phyloP scores from a whole-genome alignment of 768 basidiomycete species.

The Trametes meyenii region DNA sequence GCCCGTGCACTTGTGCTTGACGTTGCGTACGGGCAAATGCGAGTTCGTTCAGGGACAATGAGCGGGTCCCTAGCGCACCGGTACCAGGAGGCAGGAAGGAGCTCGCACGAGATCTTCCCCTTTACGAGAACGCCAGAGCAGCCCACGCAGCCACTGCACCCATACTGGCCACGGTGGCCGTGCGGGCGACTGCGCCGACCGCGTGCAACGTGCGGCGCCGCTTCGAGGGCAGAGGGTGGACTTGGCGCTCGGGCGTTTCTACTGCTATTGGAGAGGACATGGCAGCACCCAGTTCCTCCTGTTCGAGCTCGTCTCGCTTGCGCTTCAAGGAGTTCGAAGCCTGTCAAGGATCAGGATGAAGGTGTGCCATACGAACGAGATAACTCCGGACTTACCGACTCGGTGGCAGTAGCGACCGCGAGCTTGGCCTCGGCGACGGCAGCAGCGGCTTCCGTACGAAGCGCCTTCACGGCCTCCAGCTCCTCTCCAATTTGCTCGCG shows the following conservation, averaged over 20 bases:
- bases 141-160: slow-evolving; percentile 77
- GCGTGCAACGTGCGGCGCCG: slow-evolving; percentile 45
- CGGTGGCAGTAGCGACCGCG: slow-evolving; percentile 8
- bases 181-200: slow-evolving; percentile 51
- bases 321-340: slow-evolving; percentile 55
- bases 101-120: not conserved
- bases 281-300: slow-evolving; percentile 10
- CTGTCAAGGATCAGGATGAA: slow-evolving; percentile 12
- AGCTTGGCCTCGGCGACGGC: slow-evolving; percentile 38
- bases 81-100: not conserved
- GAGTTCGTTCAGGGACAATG: too few species aligned
- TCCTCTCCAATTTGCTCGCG: slow-evolving; percentile 48
- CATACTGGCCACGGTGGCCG: slow-evolving; percentile 62
- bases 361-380: slow-evolving; percentile 8
- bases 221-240: slow-evolving; percentile 28
- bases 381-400: slow-evolving; percentile 19
- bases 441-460: slow-evolving; percentile 43
- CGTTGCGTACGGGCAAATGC: too few species aligned
- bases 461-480: slow-evolving; percentile 46
- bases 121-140: slow-evolving; percentile 65
- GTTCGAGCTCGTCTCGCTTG: slow-evolving; percentile 50
- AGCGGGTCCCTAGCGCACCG: too few species aligned
- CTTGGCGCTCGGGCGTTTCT: not conserved
- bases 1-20: too few species aligned
- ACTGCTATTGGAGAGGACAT: slow-evolving; percentile 3